Evolutionary conservation across 2,329 filamentous ascomycete species (phyloP), one percentile per base, ranked within the genome.

Genomic region (Exophiala calicioides): DNA sequence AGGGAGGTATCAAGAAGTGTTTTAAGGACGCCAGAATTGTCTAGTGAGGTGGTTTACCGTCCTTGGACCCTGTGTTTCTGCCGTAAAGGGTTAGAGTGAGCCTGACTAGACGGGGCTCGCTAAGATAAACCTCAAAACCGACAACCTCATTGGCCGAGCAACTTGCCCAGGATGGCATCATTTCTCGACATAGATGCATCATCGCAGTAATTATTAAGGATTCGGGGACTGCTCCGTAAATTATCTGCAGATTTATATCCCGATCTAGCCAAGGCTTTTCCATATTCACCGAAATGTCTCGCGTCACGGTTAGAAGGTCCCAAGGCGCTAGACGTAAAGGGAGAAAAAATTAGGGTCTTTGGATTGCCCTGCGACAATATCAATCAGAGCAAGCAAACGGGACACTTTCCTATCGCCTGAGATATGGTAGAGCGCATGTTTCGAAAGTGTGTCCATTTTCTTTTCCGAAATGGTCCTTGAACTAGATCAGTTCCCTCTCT

Each of bases 391-490:
- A 18, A 16, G n/a, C 36, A 7, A 12, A 39, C 18, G 36, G 24
- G n/a, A 39, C 24, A 15, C 27, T 39, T 21, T 39, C 24, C 36
- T 39, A 39, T 15, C 36, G 27, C 23, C 13, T 12, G 18, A 21
- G 27, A 21, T 39, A 39, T 15, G 36, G 36, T 16, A 23, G 36
- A 39, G 36, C 13, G 36, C 36, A n/a, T 21, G 27, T 15, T 39
- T 39, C 23, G 18, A 18, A 5, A 21, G 36, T 12, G 23, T 39
- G 5, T 15, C 27, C 18, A 26, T 39, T 15, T 39, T 39, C 36
- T 39, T 39, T 16, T 39, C 36, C 13, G 19, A 39, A 23, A 27
- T 39, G 13, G 36, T 39, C 4, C 36, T 21, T 5, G 36, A 39
- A 10, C 36, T 26, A 27, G 36, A 21, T 36, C 16, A 18, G 18